phyloP scores from a whole-genome alignment of 2,329 filamentous ascomycete genomes.

The Paraphaeosphaeria sporulosa region DNA sequence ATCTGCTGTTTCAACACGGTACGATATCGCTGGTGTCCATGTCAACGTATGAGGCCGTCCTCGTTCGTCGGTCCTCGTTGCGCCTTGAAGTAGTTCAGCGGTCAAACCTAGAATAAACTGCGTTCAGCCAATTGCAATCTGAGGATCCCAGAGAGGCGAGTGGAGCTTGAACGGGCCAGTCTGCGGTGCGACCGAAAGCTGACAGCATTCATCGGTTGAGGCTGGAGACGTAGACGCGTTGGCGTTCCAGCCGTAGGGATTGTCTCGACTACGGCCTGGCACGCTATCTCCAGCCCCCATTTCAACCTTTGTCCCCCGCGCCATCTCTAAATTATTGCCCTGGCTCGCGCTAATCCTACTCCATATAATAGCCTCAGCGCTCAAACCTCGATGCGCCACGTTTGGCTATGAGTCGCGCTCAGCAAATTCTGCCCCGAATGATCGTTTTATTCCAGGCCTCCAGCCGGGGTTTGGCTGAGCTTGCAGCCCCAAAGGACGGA shows the following conservation, averaged over 20 bases:
- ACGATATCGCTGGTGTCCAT: too few species aligned
- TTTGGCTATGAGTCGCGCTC: not conserved
- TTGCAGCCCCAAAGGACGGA: not conserved
- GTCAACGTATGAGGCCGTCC: not conserved
- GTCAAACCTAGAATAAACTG: not conserved
- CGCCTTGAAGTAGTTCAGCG: not conserved
- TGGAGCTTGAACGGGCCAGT: not conserved
- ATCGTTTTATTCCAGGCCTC: not conserved
- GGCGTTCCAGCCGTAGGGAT: not conserved
- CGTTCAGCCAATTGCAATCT: not conserved
- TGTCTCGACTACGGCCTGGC: not conserved
- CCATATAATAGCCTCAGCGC: not conserved
- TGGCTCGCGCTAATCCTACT: not conserved
- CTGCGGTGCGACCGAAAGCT: not conserved
- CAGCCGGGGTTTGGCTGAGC: not conserved
- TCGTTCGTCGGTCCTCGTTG: not conserved
- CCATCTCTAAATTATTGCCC: not conserved
- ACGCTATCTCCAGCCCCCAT: slow-evolving; percentile 1
- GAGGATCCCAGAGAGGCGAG: not conserved
- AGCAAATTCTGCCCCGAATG: not conserved
- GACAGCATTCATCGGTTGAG: not conserved
- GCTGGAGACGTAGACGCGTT: not conserved
- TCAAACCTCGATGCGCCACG: not conserved
- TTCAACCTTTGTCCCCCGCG: not conserved
- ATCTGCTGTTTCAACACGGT: too few species aligned